A percentile compares a stretch with the other conserved stretches of the same genome.
phyloP scores from a whole-genome alignment of 371 early-diverging fungal genomes.

The Mucor mucedo region DNA sequence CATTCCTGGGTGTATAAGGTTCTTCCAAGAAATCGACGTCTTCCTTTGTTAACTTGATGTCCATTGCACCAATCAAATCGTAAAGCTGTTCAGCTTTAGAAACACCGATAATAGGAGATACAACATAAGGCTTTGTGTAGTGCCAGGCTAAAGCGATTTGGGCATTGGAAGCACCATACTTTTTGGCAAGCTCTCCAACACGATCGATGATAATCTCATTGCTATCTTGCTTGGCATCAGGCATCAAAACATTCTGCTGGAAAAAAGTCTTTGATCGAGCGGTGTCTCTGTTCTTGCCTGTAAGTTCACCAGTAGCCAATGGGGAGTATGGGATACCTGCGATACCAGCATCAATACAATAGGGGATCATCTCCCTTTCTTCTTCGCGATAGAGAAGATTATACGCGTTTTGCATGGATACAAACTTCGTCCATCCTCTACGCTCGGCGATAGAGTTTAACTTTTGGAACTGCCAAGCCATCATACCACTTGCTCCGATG shows the following conservation, averaged over 20 bases:
- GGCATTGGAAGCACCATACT: slow-evolving; percentile 34
- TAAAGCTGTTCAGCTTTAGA: slow-evolving; percentile 36
- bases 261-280: background rate
- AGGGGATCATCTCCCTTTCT: slow-evolving; percentile 66
- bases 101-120: slow-evolving; percentile 52
- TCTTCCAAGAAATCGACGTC: slow-evolving; percentile 45
- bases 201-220: slow-evolving; percentile 40
- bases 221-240: slow-evolving; percentile 12
- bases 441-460: slow-evolving; percentile 50
- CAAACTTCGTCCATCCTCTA: slow-evolving; percentile 59
- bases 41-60: slow-evolving; percentile 41
- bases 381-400: slow-evolving; percentile 65
- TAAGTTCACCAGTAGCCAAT: slow-evolving; percentile 44
- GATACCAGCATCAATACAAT: slow-evolving; percentile 47
- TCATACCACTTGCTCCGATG: slow-evolving; percentile 42
- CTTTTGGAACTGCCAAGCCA: slow-evolving; percentile 51
- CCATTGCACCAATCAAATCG: slow-evolving; percentile 40
- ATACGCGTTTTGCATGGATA: slow-evolving; percentile 57
- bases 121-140: slow-evolving; percentile 38
- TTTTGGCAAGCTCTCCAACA: slow-evolving; percentile 49
- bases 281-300: slow-evolving; percentile 39
- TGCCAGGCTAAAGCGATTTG: slow-evolving; percentile 53
- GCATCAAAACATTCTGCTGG: background rate
- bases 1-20: slow-evolving; percentile 24
- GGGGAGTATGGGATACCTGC: slow-evolving; percentile 61